Evolutionary conservation across 2,329 filamentous ascomycete species (phyloP).

Genomic region (Colletotrichum nymphaeae): DNA sequence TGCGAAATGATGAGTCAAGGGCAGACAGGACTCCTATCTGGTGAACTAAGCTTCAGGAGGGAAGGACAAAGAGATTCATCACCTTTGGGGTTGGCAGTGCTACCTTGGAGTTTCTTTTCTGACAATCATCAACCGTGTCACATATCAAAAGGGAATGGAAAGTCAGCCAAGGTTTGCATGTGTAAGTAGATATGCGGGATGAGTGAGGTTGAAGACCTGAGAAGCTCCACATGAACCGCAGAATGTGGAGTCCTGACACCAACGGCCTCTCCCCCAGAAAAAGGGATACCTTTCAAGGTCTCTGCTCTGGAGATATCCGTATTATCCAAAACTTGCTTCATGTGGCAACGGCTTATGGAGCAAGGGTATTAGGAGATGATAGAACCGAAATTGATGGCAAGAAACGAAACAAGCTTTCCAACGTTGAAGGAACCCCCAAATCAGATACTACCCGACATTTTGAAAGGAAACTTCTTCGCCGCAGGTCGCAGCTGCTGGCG

Average conservation of each 20-base stretch:
- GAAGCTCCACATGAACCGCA: slow-evolving; percentile 14
- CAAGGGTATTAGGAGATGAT: too few relatives aligned
- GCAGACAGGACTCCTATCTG: neutral
- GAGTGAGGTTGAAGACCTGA: neutral
- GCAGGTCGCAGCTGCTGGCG: slow-evolving; percentile 4
- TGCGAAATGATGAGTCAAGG: neutral
- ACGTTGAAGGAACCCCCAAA: neutral
- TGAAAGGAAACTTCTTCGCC: neutral
- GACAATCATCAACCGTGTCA: neutral
- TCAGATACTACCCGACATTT: neutral
- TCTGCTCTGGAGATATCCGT: neutral
- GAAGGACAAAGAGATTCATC: neutral
- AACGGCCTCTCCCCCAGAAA: neutral
- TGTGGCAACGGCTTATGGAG: neutral
- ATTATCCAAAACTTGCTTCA: neutral
- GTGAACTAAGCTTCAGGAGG: neutral
- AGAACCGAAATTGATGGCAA: neutral
- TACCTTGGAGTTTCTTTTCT: neutral
- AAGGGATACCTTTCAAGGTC: neutral
- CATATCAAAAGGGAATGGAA: neutral
- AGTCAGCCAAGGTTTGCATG: neutral
- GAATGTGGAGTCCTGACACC: neutral
- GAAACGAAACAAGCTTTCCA: neutral
- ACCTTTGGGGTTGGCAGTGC: neutral
- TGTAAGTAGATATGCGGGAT: neutral